Evolutionary conservation across 1,284 basidiomycete species (phyloP).

Genomic region (Coniophora puteana): DNA sequence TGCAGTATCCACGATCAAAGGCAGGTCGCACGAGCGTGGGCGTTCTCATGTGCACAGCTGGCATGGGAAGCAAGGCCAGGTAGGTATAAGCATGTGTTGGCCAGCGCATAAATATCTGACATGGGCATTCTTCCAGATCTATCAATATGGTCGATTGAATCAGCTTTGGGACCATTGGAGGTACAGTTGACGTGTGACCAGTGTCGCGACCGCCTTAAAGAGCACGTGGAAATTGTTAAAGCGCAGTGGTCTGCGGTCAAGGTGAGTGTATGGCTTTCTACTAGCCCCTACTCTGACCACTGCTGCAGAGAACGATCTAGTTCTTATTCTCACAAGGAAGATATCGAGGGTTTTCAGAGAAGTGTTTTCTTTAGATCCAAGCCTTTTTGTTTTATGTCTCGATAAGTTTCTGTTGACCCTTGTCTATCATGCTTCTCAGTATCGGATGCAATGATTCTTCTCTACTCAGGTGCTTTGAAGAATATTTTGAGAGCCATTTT

Average conservation of each 20-base stretch:
- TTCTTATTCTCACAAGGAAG: too few relatives aligned
- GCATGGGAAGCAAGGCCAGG: slow-evolving; percentile 13
- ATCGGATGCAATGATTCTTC: too few relatives aligned
- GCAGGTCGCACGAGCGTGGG: slow-evolving; percentile 14
- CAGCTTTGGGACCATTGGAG: slow-evolving; percentile 2
- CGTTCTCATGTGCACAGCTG: slow-evolving; percentile 12
- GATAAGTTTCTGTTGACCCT: too few relatives aligned
- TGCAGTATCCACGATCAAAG: slow-evolving; percentile 15
- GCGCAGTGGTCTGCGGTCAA: slow-evolving; percentile 3
- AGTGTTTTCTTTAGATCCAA: too few relatives aligned
- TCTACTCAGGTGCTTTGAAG: too few relatives aligned
- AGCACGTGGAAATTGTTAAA: neutral
- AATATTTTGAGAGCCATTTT: too few relatives aligned
- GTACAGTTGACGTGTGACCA: neutral
- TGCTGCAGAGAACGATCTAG: too few relatives aligned
- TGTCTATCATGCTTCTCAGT: too few relatives aligned
- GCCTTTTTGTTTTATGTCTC: too few relatives aligned
- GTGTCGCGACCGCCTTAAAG: slow-evolving; percentile 1
- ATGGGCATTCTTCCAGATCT: slow-evolving; percentile 1
- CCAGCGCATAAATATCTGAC: neutral
- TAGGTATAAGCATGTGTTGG: neutral
- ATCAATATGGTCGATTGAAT: neutral
- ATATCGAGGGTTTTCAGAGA: too few relatives aligned
- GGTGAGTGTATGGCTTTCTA: too few relatives aligned
- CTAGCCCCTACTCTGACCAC: too few relatives aligned